phyloP scores from a whole-genome alignment of 2,329 filamentous ascomycete species.

The Periglandula ipomoeae region DNA sequence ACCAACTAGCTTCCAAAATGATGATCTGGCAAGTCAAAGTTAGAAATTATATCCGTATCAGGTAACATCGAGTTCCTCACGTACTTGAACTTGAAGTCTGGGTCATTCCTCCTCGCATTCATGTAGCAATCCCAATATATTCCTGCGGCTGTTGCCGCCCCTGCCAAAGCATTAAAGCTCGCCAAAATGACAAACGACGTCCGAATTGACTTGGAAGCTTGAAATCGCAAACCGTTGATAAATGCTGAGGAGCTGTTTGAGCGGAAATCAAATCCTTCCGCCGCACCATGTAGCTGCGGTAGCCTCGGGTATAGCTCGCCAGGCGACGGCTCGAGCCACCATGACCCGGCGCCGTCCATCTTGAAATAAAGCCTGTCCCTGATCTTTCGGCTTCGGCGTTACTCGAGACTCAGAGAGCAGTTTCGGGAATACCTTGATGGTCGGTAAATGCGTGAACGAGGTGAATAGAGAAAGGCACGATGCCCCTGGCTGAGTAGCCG shows the following conservation, averaged over 20 bases:
- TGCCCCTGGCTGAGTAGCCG: slow-evolving; percentile 4
- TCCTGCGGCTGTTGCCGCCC: slow-evolving; percentile 44
- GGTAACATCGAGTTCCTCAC: neutral
- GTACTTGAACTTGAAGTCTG: slow-evolving; percentile 34
- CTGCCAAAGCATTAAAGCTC: slow-evolving; percentile 50
- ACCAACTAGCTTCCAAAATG: slow-evolving; percentile 34
- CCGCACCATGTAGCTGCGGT: slow-evolving; percentile 1
- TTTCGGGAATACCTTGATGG: slow-evolving; percentile 3
- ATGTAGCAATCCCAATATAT: slow-evolving; percentile 49
- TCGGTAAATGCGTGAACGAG: neutral
- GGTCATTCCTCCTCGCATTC: slow-evolving; percentile 30
- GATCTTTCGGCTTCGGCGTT: no score
- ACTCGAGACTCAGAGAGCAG: no score
- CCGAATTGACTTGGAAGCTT: slow-evolving; percentile 46
- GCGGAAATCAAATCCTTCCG: slow-evolving; percentile 20
- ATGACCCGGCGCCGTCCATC: slow-evolving; percentile 5
- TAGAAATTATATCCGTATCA: neutral
- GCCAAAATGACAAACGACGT: slow-evolving; percentile 54
- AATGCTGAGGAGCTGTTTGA: slow-evolving; percentile 36
- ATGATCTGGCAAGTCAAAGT: slow-evolving; percentile 18
- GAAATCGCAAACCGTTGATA: slow-evolving; percentile 42
- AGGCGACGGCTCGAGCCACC: slow-evolving; percentile 7
- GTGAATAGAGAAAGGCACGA: neutral
- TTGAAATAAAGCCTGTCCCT: no score
- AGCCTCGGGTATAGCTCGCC: slow-evolving; percentile 9